Evolutionary conservation across 2,329 filamentous ascomycete species (phyloP), one percentile per base, ranked within the genome.

Genomic region (Coniochaeta hoffmannii): DNA sequence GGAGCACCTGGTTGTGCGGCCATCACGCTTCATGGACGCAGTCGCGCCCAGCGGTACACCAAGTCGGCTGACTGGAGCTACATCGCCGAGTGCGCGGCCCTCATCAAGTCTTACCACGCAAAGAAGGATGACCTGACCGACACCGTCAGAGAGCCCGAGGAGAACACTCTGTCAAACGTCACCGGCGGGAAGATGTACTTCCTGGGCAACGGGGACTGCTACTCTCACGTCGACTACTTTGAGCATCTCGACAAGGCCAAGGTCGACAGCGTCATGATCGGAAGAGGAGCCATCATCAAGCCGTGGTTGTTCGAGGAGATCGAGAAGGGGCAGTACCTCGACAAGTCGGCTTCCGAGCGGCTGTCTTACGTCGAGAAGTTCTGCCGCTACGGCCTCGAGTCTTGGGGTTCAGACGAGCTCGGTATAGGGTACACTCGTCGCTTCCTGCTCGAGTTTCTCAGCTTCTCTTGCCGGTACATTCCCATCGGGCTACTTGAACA

Each of bases 241-340:
- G 76, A 85, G 56, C 86, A 94, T 65, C 77, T 97, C 36, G 79
- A 87, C 50, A 81, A 93, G 57, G 81, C 89, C 34, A 82, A 83
- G 50, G 91, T 97, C 49, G 93, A 97, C 73, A 85, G 85, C n/a
- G 89, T 96, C 67, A 97, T 99, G 94, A 85, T 97, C 58, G 94
- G 87, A n/a, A 89, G 94, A 58, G 94, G 94, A 56, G 94, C 94
- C 10, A 81, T 99, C 57, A 90, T 97, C 73, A 99, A 99, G 74
- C 94, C 94, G 1, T 99, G 94, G 94, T 78, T 99, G 59, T 99
- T 97, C 67, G 94, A 99, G 71, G 94, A 99, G 72, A 97, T 99
- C 55, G 83, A 89, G 62, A 82, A 85, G 59, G 88, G 89, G 5
- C 94, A 97, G 71, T 97, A 97, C 68, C 82, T 99, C 36, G 94